Percentiles rank a stretch among this genome's conserved stretches.
These are phyloP conservation scores for Lachancea quebecensis DNA, from an alignment of 805 yeast genomes.

Conservation along the genomic window DNA sequence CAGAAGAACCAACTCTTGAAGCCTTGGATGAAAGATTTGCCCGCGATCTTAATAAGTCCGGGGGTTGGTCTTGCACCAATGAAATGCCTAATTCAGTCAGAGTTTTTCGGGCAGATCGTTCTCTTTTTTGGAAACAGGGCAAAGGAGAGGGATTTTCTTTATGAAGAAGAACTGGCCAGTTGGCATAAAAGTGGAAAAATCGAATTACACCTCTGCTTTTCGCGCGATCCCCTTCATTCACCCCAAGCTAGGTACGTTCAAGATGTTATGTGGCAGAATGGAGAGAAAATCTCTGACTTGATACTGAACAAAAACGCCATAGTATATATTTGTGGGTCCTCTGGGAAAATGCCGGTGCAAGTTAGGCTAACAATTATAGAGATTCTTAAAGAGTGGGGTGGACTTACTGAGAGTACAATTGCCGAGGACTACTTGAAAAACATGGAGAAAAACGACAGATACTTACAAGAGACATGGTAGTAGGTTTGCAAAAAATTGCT, in stretches of 20 bases:
- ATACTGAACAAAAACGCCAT: constrained; percentile 50
- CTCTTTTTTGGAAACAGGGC: constrained; percentile 74
- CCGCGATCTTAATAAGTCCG: constrained; percentile 74
- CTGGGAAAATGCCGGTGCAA: constrained; percentile 89
- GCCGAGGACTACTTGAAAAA: constrained; percentile 46
- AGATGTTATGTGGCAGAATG: constrained; percentile 51
- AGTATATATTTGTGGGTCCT: constrained; percentile 83
- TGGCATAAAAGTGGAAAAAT: constrained; percentile 34
- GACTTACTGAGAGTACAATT: constrained; percentile 33
- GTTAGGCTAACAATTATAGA: constrained; percentile 74
- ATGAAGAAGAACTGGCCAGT: constrained; percentile 45
- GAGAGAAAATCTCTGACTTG: constrained; percentile 43
- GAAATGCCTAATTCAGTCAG: constrained; percentile 54
- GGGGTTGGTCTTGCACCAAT: constrained; percentile 98
- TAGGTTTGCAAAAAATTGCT: not conserved
- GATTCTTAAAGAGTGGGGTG: constrained; percentile 44
- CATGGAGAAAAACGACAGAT: constrained; percentile 60
- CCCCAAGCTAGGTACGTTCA: constrained; percentile 66
- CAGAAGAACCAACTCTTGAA: constrained; percentile 39
- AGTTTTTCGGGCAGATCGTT: constrained; percentile 28
- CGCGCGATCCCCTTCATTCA: constrained; percentile 38
- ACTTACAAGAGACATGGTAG: constrained; percentile 88
- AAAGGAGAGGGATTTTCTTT: constrained; percentile 60
- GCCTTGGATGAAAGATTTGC: constrained; percentile 32
- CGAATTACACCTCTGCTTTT: constrained; percentile 39